Base-by-base conservation (phyloP, 768 basidiomycete genomes). In the Pulveroboletus sp. region DNA sequence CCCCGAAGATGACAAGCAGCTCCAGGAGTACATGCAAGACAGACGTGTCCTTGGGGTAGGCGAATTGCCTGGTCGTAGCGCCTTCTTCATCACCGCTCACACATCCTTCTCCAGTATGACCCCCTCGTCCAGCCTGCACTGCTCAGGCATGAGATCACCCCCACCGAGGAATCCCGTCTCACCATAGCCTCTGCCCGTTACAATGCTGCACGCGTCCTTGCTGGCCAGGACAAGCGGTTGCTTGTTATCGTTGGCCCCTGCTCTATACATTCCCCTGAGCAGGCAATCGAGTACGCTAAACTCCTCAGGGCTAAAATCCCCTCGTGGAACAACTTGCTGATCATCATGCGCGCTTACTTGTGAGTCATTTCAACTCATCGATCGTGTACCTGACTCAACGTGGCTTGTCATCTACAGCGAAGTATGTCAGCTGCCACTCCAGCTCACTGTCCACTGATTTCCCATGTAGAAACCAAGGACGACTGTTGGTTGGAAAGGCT, bases 261-360 rank as follows among this genome's bases (percentile, higher is more conserved):
- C 74, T 93, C 90, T 0, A 96, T 98, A 54, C 95, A 98, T 65
- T 88, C 84, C 8, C 71, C 90, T 4, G 82, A 84, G 46, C 89
- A 93, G 67, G 94, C 93, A 2, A 69, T 91, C 42, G 83, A 85
- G 58, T 93, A 93, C 62, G 90, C 89, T 11, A 72, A 71, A n/a
- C 75, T 82, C 40, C 79, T 89, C 64, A 87, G 79, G 64, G 73
- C 71, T 4, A 86, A 84, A 71, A 77, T 85, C 39, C 73, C 78
- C 15, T 69, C 75, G 17, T 86, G 83, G 80, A 76, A 75, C 46
- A 89, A 93, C 59, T 76, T 99, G 43, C 76, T 89, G 61, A 87
- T 99, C 64, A 72, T 98, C 68, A 99, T 99, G 96, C 81, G 96
- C 37, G 85, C 91, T 49, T 98, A 98, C 79, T 97, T 90, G 92